phyloP scores from a whole-genome alignment of 2,329 filamentous ascomycete genomes.

The Lachnellula suecica region DNA sequence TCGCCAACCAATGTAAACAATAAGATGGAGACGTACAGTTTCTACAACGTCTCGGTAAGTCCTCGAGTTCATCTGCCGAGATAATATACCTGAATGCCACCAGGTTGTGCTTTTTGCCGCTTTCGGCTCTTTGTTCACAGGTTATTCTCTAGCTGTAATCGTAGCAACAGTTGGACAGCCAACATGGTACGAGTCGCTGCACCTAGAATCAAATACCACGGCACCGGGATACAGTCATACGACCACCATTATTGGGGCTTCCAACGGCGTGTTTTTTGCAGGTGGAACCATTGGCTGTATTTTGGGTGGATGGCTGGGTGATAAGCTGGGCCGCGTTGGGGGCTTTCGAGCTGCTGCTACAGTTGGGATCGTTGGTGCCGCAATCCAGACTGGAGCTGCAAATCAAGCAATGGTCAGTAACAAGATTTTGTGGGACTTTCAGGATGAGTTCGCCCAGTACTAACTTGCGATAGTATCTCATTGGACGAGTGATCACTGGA shows the following conservation, averaged over 20 bases:
- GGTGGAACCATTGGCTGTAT: conserved; percentile 22
- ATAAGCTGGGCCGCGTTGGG: conserved; percentile 32
- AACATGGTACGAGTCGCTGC: conserved; percentile 9
- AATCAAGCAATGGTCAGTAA: conserved; percentile 13
- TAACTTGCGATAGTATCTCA: conserved; percentile 24
- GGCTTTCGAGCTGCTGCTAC: conserved; percentile 42
- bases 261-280: conserved; percentile 37
- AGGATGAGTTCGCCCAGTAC: background rate
- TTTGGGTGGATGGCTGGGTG: conserved; percentile 20
- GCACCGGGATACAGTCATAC: conserved; percentile 12
- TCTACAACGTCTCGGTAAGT: conserved; percentile 8
- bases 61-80: background rate
- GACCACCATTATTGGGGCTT: conserved; percentile 13
- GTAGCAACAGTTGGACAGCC: conserved; percentile 13
- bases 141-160: conserved; percentile 13
- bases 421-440: background rate
- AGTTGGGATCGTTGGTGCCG: conserved; percentile 42
- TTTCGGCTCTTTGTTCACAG: conserved; percentile 14
- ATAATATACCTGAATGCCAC: background rate
- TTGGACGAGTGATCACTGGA: conserved; percentile 46
- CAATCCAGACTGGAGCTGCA: conserved; percentile 36
- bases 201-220: conserved; percentile 6
- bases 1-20: background rate
- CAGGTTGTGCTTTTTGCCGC: conserved; percentile 14
- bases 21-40: conserved; percentile 6